Base-by-base conservation (phyloP, 1,284 basidiomycete genomes). In the Phlebopus sp. region DNA sequence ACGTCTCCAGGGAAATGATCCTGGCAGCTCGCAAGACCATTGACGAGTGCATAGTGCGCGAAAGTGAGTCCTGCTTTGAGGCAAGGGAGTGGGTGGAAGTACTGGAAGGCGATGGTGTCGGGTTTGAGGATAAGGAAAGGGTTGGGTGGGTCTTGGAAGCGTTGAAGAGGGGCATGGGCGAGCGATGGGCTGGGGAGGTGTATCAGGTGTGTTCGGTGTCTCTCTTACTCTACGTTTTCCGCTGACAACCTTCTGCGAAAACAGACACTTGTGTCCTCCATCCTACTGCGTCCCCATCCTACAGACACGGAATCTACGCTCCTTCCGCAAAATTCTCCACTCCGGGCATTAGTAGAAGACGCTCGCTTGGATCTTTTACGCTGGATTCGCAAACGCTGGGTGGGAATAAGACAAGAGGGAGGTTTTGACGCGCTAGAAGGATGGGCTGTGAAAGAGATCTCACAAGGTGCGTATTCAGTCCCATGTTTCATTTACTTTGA, bases 371-470 rank as follows among this genome's bases (percentile, higher is more conserved):
- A 87, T 31, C 64, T 95, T 49, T 62, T 93, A 8, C 76, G 76
- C 45, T 85, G 80, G 66, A 55, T 86, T 44, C 76, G 78, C 2
- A 78, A 80, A 47, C 76, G 80, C 3, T 96, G 91, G 92, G 66
- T 87, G 47, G 77, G 73, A n/a, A 80, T 94, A 30, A 77, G 87
- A 14, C 80, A 86, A 46, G 82, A 84, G 37, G 80, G 81, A n/a
- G 91, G 90, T 0, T 96, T 97, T 59, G 82, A 89, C 39, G 66
- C 69, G 4, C 72, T 97, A 17, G 90, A 96, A 42, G 77, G 78
- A 5, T 96, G 92, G 92, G 83, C 87, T 1, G 66, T 95, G 47
- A 87, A 92, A 62, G 95, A 97, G 60, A 89, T 97, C 38, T 81
- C 82, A 29, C 81, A 90, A 63, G 83, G 91, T 93, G 54, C 49